A percentile compares a stretch with the other conserved stretches of the same genome.
phyloP scores from a whole-genome alignment of 192 early-diverging fungal genomes.

The Lunasporangiospora selenospora region DNA sequence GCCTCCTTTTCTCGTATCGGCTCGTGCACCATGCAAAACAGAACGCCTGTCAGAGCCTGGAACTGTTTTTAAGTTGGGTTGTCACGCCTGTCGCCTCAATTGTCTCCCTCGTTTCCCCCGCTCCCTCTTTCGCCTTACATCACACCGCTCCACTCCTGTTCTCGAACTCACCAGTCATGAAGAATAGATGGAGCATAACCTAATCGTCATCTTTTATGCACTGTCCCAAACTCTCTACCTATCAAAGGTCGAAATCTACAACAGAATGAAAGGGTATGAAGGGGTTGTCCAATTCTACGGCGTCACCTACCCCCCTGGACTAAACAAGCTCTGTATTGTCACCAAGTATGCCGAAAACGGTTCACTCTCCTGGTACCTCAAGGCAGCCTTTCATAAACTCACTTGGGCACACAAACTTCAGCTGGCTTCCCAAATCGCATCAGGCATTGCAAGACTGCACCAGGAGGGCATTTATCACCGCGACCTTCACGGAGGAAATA shows the following conservation, averaged over 20 bases:
- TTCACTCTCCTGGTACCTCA: slow-evolving; percentile 38
- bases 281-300: slow-evolving; percentile 40
- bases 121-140: too few relatives aligned
- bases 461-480: slow-evolving; percentile 42
- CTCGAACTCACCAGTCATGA: too few relatives aligned
- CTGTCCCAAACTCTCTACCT: too few relatives aligned
- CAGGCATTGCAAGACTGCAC: slow-evolving; percentile 30
- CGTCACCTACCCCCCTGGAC: slow-evolving; percentile 41
- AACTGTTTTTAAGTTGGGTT: too few relatives aligned
- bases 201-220: too few relatives aligned
- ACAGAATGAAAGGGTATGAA: slow-evolving; percentile 17
- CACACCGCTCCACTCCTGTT: too few relatives aligned
- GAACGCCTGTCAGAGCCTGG: too few relatives aligned
- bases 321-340: slow-evolving; percentile 39
- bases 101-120: too few relatives aligned
- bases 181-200: too few relatives aligned
- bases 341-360: slow-evolving; percentile 47
- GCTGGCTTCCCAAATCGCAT: slow-evolving; percentile 38
- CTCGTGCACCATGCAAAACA: too few relatives aligned
- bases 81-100: too few relatives aligned
- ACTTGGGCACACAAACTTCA: slow-evolving; percentile 35
- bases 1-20: too few relatives aligned
- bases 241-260: slow-evolving; percentile 37
- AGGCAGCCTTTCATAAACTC: slow-evolving; percentile 23
- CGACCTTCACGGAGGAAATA: slow-evolving; percentile 47